Base-by-base conservation (phyloP, 805 yeast genomes). In the Deakozyma indianensis region DNA sequence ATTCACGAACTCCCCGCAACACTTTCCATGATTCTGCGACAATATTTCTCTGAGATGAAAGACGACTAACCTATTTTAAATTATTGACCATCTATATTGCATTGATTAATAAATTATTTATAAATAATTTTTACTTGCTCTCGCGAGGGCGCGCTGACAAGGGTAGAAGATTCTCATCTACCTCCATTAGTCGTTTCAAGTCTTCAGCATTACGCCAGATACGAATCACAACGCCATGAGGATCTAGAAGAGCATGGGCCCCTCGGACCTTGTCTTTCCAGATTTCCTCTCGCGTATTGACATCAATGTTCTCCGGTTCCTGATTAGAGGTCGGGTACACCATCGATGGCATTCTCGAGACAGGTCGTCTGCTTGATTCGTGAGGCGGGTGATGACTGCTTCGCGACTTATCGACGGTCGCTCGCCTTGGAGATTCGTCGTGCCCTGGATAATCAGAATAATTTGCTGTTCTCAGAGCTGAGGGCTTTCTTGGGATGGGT, bases 1-100 rank as follows among this genome's bases (percentile, higher is more conserved):
- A 83, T 94, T 53, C 73, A 73, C 42, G 97, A 90, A 64, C 70
- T 92, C 32, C 99, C 99, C 15, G 84, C 80, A 57, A 87, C 92
- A 81, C 70, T 92, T 45, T 77, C 96, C 1, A 69, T 82, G 52
- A 90, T 94, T 50, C 70, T 92, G 48, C 77, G 97, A 56, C 98
- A 92, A 62, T 92, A 84, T 63, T 94, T 92, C 62, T 70, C 86
- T 1, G 94, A 86, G 57, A 58, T 32, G 38, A 32, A n/a, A n/a
- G 38, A 32, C 18, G 38, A 32, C 7, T 32, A 32, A 14, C 14
- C 28, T 14, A 9, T 25, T 9, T 14, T 7, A 55, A 43, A 50
- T 56, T 3, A 49, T 47, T 1, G 52, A 48, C 11, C 22, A 20
- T 20, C 5, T 38, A 16, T 38, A 20, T 18, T 38, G 23, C 21